Evolutionary conservation across 225 moss, liverwort and hornwort species (phyloP), one percentile per base, ranked within the genome.

Genomic region (Asterella californica): DNA sequence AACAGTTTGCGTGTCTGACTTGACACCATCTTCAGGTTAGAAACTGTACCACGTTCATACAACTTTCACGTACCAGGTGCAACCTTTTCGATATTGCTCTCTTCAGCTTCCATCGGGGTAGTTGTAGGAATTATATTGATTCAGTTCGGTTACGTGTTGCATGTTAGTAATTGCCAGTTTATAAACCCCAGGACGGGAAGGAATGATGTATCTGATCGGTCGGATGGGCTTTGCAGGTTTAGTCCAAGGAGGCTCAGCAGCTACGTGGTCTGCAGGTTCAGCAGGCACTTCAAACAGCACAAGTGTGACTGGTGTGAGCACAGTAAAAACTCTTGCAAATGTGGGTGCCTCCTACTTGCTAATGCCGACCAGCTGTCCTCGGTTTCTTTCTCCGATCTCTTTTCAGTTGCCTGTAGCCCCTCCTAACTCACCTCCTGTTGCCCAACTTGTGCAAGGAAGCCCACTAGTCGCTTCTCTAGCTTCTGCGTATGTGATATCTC

Each of bases 401-500:
- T 77, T 61, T 78, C 89, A 71, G 49, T 57, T 78, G 49, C 81
- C 83, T 46, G 22, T 45, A 25, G 38, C 57, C 38, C 45, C 66
- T 37, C 47, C 47, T 24, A 38, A 36, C 29, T 55, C 83, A 38
- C 78, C 87, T 33, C 89, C 88, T 15, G 63, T 93, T 4, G 92
- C 92, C 19, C 92, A 91, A 34, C 78, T 83, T 75, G 64, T 99
- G 25, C 90, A 95, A 57, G 87, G 83, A 52, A 92, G 91, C 75
- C 89, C 90, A 79, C 79, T 85, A 50, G 95, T 90, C 27, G 85
- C 89, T 67, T 80, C 95, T 8, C 80, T 93, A 46, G 75, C 92
- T 24, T 92, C 99, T 18, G 99, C 93, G 46, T 93, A 90, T 63
- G 81, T 91, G 29, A 82, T 95, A 75, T 95, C 95, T 5, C 76